These are phyloP conservation scores for Penicillium sp. DNA, from an alignment of 2,329 filamentous ascomycete genomes.

Conservation along the genomic window DNA sequence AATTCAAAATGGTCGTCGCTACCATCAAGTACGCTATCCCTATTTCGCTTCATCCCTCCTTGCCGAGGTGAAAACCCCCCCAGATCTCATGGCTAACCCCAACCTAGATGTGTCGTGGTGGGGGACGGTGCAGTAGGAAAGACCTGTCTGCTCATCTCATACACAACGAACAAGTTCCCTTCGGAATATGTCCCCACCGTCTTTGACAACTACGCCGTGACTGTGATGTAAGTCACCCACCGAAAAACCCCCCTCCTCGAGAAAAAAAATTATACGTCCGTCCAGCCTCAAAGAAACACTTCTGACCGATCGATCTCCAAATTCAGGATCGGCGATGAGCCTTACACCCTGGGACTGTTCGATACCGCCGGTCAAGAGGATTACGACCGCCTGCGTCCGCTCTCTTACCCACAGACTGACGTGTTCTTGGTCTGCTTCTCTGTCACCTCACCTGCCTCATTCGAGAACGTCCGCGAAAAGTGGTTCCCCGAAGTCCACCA, in stretches of 20 bases:
- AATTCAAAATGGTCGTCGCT: slow-evolving; percentile 56
- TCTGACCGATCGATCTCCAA: slow-evolving; percentile 5
- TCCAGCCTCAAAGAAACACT: neutral
- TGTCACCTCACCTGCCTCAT: slow-evolving; percentile 93
- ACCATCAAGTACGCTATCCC: slow-evolving; percentile 58
- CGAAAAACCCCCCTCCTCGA: neutral
- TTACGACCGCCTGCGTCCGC: slow-evolving; percentile 93
- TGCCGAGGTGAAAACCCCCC: slow-evolving; percentile 6
- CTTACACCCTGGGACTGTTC: slow-evolving; percentile 94
- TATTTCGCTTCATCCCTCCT: slow-evolving; percentile 9
- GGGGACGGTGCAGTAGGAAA: slow-evolving; percentile 99
- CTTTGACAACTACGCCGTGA: slow-evolving; percentile 99
- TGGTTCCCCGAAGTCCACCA: slow-evolving; percentile 99
- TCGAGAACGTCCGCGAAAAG: slow-evolving; percentile 98
- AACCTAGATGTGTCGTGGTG: slow-evolving; percentile 86
- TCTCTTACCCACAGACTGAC: slow-evolving; percentile 97
- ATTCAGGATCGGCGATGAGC: slow-evolving; percentile 93
- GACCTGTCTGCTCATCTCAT: slow-evolving; percentile 97
- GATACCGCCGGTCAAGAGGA: slow-evolving; percentile 99
- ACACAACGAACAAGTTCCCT: slow-evolving; percentile 99
- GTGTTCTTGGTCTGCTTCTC: slow-evolving; percentile 99
- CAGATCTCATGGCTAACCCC: slow-evolving; percentile 2
- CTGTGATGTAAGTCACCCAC: slow-evolving; percentile 79
- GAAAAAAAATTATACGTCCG: slow-evolving; percentile 2
- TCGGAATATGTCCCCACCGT: slow-evolving; percentile 99